Conservation (phyloP, 1,284 basidiomycete species). For the Ceratorhiza oryzae-sativae region DNA sequence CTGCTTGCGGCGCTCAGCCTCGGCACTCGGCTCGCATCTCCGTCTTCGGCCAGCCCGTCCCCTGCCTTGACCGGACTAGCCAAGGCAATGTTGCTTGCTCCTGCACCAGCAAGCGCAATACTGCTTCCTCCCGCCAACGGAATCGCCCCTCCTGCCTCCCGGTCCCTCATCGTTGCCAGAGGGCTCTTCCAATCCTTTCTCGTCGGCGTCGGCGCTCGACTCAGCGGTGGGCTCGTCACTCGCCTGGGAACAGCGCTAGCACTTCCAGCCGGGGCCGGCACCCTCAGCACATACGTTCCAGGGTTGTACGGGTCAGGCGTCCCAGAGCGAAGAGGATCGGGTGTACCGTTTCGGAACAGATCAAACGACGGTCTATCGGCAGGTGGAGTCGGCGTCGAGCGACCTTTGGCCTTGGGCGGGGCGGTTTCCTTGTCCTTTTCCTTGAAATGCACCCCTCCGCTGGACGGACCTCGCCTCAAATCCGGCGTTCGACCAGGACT, state of each 20-base stretch:
- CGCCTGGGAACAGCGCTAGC: conserved; percentile 23
- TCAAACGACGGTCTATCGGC: not conserved
- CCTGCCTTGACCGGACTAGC: not conserved
- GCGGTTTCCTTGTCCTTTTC: not conserved
- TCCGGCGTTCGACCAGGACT: not conserved
- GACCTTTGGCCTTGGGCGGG: not conserved
- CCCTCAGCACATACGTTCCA: conserved; percentile 22
- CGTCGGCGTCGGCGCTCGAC: conserved; percentile 23
- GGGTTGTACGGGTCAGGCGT: conserved; percentile 35
- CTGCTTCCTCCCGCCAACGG: not conserved
- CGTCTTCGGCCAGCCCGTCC: not conserved
- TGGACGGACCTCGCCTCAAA: conserved; percentile 10
- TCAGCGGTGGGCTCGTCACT: conserved; percentile 3
- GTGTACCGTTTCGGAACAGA: not conserved
- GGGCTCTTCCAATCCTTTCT: conserved; percentile 25
- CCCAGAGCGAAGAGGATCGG: conserved; percentile 22
- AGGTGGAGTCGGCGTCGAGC: not conserved
- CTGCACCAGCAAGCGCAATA: not conserved
- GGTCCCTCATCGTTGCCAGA: not conserved
- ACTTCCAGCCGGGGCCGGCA: conserved; percentile 27
- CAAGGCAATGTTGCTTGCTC: not conserved
- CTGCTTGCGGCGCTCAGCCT: conserved; percentile 5
- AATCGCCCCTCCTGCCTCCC: not conserved
- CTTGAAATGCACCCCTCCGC: conserved; percentile 17
- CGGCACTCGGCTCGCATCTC: conserved; percentile 7